Conservation (phyloP, 2,329 filamentous ascomycete genomes). For the Neopestalotiopsis sp. region DNA sequence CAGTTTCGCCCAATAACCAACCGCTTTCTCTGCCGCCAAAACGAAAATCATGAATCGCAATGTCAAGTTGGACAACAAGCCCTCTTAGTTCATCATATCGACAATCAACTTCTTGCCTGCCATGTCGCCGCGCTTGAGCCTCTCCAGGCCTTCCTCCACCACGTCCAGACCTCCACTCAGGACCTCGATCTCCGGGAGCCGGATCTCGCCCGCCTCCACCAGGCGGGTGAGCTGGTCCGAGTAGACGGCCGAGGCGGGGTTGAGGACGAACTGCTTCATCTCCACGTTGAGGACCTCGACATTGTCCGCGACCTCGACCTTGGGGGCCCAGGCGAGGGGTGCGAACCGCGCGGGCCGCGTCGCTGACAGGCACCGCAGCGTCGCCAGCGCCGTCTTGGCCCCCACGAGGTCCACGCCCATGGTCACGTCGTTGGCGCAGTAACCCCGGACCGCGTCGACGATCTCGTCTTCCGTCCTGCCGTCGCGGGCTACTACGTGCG, state of each 20-base stretch:
- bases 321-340: constrained; percentile 11
- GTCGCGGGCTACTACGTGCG: constrained; percentile 13
- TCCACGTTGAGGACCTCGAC: constrained; percentile 18
- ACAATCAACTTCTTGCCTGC: constrained; percentile 15
- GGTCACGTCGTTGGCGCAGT: constrained; percentile 5
- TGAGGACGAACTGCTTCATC: constrained; percentile 19
- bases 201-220: constrained; percentile 14
- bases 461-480: constrained; percentile 10
- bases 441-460: background rate
- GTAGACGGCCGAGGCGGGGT: constrained; percentile 13
- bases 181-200: constrained; percentile 16
- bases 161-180: constrained; percentile 2
- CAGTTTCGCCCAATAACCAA: background rate
- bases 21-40: background rate
- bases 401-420: constrained; percentile 18
- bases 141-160: constrained; percentile 13
- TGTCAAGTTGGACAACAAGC: no score
- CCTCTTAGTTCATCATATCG: constrained; percentile 13
- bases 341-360: constrained; percentile 10
- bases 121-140: constrained; percentile 17
- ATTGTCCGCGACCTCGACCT: constrained; percentile 5
- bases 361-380: constrained; percentile 8
- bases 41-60: background rate
- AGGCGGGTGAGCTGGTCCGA: constrained; percentile 11
- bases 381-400: constrained; percentile 6